Evolutionary conservation across 371 early-diverging fungal genomes (phyloP).

Genomic region (Mortierella sp.): DNA sequence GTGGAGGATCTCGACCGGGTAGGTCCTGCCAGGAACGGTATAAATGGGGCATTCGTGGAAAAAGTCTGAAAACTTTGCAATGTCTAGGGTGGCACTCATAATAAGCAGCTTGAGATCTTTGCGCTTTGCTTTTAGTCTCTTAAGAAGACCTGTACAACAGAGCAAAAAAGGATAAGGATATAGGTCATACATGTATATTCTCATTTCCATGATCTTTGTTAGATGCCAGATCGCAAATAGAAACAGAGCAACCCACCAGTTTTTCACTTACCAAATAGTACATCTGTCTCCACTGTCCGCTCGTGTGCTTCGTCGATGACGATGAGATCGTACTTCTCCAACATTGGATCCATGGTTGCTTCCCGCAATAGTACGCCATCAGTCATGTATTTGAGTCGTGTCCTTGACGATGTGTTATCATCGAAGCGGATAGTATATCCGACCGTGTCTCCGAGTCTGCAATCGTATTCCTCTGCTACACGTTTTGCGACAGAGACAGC

Average conservation of each 20-base stretch:
- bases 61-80: constrained; percentile 77
- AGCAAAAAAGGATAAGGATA: not conserved
- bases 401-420: constrained; percentile 66
- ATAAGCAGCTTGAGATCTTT: constrained; percentile 76
- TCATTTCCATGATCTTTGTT: too few relatives aligned
- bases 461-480: constrained; percentile 80
- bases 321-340: constrained; percentile 78
- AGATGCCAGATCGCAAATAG: too few relatives aligned
- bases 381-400: constrained; percentile 88
- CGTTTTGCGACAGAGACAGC: constrained; percentile 91
- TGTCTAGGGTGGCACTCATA: constrained; percentile 88
- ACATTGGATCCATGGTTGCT: constrained; percentile 70
- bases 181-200: not conserved
- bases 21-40: constrained; percentile 85
- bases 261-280: constrained; percentile 87
- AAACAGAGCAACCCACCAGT: too few relatives aligned
- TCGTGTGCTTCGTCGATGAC: constrained; percentile 97
- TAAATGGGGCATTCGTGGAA: constrained; percentile 87
- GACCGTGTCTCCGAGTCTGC: constrained; percentile 69
- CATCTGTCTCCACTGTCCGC: constrained; percentile 92
- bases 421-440: constrained; percentile 95
- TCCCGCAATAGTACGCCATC: constrained; percentile 93
- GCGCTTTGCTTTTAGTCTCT: constrained; percentile 39
- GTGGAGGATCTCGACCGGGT: constrained; percentile 79
- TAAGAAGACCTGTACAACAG: constrained; percentile 26